phyloP scores from a whole-genome alignment of 2,329 filamentous ascomycete species.

The Microsporum audouinii region DNA sequence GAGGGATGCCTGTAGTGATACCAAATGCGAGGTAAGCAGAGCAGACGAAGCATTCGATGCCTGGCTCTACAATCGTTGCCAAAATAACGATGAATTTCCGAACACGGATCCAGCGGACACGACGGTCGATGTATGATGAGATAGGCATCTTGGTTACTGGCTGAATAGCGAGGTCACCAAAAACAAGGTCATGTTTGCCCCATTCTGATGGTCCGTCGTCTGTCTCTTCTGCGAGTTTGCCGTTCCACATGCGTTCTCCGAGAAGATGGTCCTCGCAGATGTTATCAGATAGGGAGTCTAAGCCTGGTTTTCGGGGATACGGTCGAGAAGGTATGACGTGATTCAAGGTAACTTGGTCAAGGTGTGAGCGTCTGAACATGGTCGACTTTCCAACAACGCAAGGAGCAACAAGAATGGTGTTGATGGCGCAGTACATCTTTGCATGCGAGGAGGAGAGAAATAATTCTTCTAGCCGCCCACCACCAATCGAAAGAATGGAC shows the following conservation, averaged over 20 bases:
- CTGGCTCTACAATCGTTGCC: slow-evolving; percentile 85
- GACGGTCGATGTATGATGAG: slow-evolving; percentile 62
- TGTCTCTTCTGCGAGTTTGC: slow-evolving; percentile 27
- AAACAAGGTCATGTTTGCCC: slow-evolving; percentile 71
- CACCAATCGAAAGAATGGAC: slow-evolving; percentile 40
- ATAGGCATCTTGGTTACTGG: slow-evolving; percentile 76
- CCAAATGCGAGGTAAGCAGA: slow-evolving; percentile 70
- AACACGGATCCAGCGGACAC: slow-evolving; percentile 82
- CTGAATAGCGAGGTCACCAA: slow-evolving; percentile 79
- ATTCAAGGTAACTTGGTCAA: slow-evolving; percentile 59
- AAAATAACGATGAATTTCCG: slow-evolving; percentile 85
- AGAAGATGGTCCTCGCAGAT: slow-evolving; percentile 98
- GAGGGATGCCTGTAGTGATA: slow-evolving; percentile 54
- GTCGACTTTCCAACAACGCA: slow-evolving; percentile 96
- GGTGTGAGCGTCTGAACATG: slow-evolving; percentile 91
- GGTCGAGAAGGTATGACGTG: slow-evolving; percentile 30
- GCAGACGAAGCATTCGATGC: slow-evolving; percentile 79
- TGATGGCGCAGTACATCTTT: slow-evolving; percentile 97
- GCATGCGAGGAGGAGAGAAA: slow-evolving; percentile 90
- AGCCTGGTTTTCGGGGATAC: slow-evolving; percentile 47
- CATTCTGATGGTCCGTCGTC: slow-evolving; percentile 36
- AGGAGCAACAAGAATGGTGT: slow-evolving; percentile 77
- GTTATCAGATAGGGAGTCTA: slow-evolving; percentile 88
- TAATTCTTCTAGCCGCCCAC: slow-evolving; percentile 81
- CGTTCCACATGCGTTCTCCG: slow-evolving; percentile 76